Evolutionary conservation across 768 basidiomycete species (phyloP), one percentile per base, ranked within the genome.

Genomic region (Boletus rubropictus): DNA sequence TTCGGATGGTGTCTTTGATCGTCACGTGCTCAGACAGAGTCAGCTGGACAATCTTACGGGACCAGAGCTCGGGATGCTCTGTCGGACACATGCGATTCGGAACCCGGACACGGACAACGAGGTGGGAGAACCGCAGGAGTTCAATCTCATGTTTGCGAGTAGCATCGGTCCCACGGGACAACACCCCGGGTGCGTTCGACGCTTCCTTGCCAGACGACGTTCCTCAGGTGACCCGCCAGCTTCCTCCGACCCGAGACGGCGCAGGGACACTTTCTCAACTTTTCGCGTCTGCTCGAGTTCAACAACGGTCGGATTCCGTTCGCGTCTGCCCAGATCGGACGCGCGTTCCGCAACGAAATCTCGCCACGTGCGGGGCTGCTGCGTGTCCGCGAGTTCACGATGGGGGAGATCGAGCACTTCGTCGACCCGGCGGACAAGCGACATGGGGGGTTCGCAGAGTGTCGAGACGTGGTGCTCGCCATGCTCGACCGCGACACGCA

Each of bases 381-480:
- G 39, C 93, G 96, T 51, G 95, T 98, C 27, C 89, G 95, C 56
- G 96, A 99, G 67, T 99, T 98, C 72, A 96, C 91, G 10, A 96
- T 98, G 95, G 96, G 93, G 38, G 96, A 99, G 73, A 96, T 99
- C 63, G 96, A 99, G 70, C 96, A 99, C 72, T 99, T 75, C 54
- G 96, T 99, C 56, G 96, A 98, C 73, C 96, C 96, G 12, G 76
- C 78, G 35, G 84, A 96, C 72, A 99, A 98, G 72, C 70, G 67
- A 5, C 96, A 98, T 68, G 71, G 76, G 21, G 79, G 82, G n/a
- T 99, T 98, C 74, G 61, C 64, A 39, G 89, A 94, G 54, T 81
- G 87, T 49, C 81, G 81, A 48, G 79, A 91, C 57, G 73, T 91
- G 50, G 77, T 75, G 41, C 75, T 98, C 39, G 70, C 76, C 21